Evolutionary conservation across 345 rosid genomes (phyloP).

Genomic region (Adansonia digitata): DNA sequence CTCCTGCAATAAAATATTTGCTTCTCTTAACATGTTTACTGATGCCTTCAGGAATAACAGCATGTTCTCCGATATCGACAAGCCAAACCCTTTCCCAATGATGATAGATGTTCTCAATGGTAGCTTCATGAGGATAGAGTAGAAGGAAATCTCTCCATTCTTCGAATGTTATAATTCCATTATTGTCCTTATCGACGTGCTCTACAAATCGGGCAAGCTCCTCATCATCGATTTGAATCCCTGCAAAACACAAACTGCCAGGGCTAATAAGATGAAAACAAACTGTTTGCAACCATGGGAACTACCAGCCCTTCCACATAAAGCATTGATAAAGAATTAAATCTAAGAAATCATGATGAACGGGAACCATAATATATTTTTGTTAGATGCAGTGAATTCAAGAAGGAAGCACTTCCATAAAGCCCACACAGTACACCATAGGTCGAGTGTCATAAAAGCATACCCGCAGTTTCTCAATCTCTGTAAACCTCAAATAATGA

Average conservation of each 20-base stretch:
- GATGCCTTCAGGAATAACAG: constrained; percentile 92
- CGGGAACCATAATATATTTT: not conserved
- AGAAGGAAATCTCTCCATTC: constrained; percentile 99
- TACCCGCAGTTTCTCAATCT: not conserved
- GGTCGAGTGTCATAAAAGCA: not conserved
- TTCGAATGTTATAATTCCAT: constrained; percentile 94
- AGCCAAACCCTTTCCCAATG: constrained; percentile 94
- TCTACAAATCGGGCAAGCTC: constrained; percentile 88
- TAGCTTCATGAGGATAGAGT: constrained; percentile 93
- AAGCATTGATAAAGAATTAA: constrained; percentile 6
- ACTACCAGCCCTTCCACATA: constrained; percentile 5
- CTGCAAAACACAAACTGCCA: constrained; percentile 45
- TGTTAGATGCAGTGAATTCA: not conserved
- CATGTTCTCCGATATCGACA: constrained; percentile 93
- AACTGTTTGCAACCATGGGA: not conserved
- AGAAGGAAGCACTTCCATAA: not conserved
- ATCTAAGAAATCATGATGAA: not conserved
- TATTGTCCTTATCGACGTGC: constrained; percentile 94
- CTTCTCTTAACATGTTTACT: constrained; percentile 73
- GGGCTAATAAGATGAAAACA: constrained; percentile 39
- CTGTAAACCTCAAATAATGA: not conserved
- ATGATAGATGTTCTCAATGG: constrained; percentile 85
- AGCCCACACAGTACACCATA: not conserved
- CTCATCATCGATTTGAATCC: constrained; percentile 79
- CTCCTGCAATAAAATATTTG: constrained; percentile 86